phyloP scores from a whole-genome alignment of 371 early-diverging fungal species.

The Batkoa obscura region DNA sequence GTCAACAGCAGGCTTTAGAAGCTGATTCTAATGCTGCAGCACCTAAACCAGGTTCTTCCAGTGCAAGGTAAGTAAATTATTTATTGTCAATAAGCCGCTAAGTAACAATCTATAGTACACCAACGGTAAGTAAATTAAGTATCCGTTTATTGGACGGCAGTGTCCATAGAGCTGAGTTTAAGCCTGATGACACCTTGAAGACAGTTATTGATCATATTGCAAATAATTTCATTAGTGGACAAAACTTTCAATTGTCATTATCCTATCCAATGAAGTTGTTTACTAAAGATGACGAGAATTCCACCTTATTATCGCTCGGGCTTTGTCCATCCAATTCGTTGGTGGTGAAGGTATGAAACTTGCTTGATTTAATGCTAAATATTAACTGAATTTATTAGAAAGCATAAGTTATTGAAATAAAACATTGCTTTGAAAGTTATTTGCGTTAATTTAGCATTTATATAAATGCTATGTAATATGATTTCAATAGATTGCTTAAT shows the following conservation, averaged over 20 bases:
- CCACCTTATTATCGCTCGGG: background rate
- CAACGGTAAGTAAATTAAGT: background rate
- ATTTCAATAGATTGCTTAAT: no score
- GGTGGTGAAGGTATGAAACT: background rate
- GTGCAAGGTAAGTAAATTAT: background rate
- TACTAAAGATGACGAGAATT: background rate
- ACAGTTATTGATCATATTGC: background rate
- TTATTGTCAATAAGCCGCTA: background rate
- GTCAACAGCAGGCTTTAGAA: background rate
- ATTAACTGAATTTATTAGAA: no score
- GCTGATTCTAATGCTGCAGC: background rate
- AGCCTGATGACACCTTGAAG: background rate
- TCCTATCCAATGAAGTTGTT: background rate
- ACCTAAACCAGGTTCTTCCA: background rate
- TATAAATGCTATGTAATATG: no score
- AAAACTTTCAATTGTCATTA: background rate
- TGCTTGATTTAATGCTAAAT: no score
- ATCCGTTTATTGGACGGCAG: background rate
- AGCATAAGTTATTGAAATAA: no score
- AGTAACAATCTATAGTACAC: background rate
- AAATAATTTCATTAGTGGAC: background rate
- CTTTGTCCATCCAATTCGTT: constrained; percentile 4
- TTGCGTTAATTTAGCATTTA: no score
- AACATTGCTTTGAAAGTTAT: no score
- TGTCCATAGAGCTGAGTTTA: background rate